Evolutionary conservation across 257 asterid species (phyloP).

Genomic region (Schizonepeta tenuifolia): DNA sequence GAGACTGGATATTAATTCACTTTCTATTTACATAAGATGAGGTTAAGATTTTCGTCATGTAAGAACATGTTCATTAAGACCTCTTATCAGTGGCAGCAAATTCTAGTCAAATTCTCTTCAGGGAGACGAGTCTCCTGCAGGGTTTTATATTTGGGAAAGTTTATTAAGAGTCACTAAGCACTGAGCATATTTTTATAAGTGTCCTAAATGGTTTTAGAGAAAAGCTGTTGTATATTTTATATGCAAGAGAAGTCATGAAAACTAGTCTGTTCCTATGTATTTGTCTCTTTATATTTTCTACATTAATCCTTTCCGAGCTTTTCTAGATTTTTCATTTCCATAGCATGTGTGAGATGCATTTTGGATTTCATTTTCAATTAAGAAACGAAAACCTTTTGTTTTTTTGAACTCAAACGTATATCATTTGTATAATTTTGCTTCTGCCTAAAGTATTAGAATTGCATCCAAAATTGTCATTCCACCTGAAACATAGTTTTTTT

Average conservation of each 20-base stretch:
- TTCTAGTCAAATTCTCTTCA: background rate
- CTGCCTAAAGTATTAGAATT: constrained; percentile 16
- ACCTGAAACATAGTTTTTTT: constrained; percentile 13
- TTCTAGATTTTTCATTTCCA: background rate
- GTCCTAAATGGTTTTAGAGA: background rate
- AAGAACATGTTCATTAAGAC: background rate
- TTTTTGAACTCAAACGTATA: background rate
- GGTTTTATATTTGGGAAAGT: background rate
- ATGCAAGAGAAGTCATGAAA: constrained; percentile 5
- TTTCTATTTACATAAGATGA: background rate
- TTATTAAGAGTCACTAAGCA: constrained; percentile 12
- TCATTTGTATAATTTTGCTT: background rate
- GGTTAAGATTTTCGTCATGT: background rate
- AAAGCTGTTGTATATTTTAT: constrained; percentile 2
- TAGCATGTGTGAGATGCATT: background rate
- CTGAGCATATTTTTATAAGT: background rate
- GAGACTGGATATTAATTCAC: background rate
- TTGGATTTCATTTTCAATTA: constrained; percentile 4
- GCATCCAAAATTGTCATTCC: background rate
- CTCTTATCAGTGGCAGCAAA: background rate
- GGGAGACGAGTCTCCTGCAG: constrained; percentile 13
- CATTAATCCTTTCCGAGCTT: background rate
- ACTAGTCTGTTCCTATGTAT: background rate
- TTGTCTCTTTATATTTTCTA: background rate
- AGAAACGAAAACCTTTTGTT: background rate